These are phyloP conservation scores for Eutrema yunnanense DNA, from an alignment of 345 rosid genomes.

Conservation along the genomic window DNA sequence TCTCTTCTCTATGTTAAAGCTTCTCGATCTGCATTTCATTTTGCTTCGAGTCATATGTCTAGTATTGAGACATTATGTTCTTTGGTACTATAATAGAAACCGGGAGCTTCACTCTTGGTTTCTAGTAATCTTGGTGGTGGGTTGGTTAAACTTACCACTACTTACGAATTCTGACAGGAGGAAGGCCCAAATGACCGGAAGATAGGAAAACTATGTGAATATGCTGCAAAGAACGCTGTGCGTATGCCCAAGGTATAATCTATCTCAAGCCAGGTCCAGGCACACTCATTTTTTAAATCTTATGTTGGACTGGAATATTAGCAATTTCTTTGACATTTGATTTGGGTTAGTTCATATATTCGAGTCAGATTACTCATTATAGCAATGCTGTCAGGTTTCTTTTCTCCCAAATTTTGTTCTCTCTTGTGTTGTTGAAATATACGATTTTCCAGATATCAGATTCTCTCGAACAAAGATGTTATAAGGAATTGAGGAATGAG, in stretches of 20 bases:
- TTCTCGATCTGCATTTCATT: neutral
- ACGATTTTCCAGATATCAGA: constrained; percentile 58
- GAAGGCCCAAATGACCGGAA: constrained; percentile 90
- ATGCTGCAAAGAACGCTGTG: constrained; percentile 83
- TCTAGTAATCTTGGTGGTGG: neutral
- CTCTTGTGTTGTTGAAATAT: constrained; percentile 13
- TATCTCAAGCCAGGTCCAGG: neutral
- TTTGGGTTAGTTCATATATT: neutral
- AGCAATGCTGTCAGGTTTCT: neutral
- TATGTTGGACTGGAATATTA: neutral
- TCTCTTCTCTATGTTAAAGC: neutral
- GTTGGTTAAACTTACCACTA: neutral
- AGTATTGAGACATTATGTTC: neutral
- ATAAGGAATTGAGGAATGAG: constrained; percentile 93
- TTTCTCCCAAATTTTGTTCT: neutral
- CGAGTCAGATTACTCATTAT: neutral
- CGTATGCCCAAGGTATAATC: constrained; percentile 85
- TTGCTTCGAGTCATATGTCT: neutral
- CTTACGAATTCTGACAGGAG: constrained; percentile 44
- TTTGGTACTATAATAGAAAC: neutral
- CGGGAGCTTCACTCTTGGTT: neutral
- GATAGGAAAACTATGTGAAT: constrained; percentile 92
- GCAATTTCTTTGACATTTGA: neutral
- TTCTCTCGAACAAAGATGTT: constrained; percentile 92
- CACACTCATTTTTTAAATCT: neutral